Base-by-base conservation (phyloP, 2,329 filamentous ascomycete species). In the Neofusicoccum laricinum region DNA sequence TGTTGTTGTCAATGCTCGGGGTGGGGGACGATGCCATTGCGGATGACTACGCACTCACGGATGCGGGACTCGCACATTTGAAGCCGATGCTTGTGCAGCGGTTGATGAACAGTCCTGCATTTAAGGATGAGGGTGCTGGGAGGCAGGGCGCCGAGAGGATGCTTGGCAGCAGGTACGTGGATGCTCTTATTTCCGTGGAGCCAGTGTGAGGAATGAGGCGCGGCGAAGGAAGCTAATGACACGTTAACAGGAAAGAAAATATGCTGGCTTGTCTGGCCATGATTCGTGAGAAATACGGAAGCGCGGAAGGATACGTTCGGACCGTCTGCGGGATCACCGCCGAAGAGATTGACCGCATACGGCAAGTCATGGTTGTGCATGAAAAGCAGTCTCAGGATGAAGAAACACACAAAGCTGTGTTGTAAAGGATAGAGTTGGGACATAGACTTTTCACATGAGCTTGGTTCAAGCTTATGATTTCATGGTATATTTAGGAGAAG, bases 11-110 rank as follows among this genome's bases (percentile, higher is more conserved):
- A 30, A 80, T 92, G 32, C 86, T 86, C 8, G 87, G 87, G 3
- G 86, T 91, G 0, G 75, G 81, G 1, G 82, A 87, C 67, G 79
- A 88, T 82, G n/a, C 55, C 1, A 74, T 77, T 32, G 88, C 88
- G 0, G 75, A 82, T 10, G 90, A 93, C 73, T 93, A 93, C 73
- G 79, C 82, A 15, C 78, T 91, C 10, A 91, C 88, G 0, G 86
- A 90, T 58, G 69, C 80, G 1, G 89, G 90, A 58, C 21, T 63
- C 0, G 53, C 66, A 17, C 61, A 71, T n/a, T 45, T 68, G 34
- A 40, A n/a, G 0, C 71, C 68, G 8, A 41, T 34, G 14, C 1
- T 63, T 4, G 69, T 78, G 10, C 78, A 80, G n/a, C 70, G 86
- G 49, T 75, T 85, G 67, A 77, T 80, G 62, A 81, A 84, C 55